These are phyloP conservation scores for Aspergillus heteromorphus DNA, from an alignment of 495 filamentous ascomycete genomes.

Conservation along the genomic window DNA sequence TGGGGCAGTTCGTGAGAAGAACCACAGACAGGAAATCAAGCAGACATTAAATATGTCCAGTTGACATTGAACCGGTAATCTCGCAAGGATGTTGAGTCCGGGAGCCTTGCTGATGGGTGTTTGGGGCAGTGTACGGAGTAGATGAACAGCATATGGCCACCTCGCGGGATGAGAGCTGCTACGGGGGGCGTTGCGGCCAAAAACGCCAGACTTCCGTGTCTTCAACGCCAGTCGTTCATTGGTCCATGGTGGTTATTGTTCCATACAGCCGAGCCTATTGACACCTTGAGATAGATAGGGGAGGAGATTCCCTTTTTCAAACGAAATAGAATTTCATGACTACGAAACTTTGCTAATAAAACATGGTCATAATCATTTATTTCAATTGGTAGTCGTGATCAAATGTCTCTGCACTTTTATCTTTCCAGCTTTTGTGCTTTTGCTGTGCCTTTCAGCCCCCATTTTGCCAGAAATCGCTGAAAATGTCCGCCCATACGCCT, in stretches of 20 bases:
- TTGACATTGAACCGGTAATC: not conserved
- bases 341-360: not conserved
- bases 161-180: constrained; percentile 27
- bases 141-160: constrained; percentile 29
- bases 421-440: not conserved
- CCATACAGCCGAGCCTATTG: too few relatives aligned
- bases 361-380: constrained; percentile 2
- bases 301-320: too few relatives aligned
- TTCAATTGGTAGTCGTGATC: not conserved
- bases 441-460: not conserved
- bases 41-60: not conserved
- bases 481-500: not conserved
- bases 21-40: not conserved
- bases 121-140: not conserved
- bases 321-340: too few relatives aligned
- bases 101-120: not conserved
- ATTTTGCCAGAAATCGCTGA: not conserved
- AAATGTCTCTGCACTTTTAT: not conserved
- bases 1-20: not conserved
- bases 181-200: constrained; percentile 33
- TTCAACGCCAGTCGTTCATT: constrained; percentile 1
- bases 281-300: too few relatives aligned
- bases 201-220: constrained; percentile 26
- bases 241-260: not conserved
- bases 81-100: not conserved